phyloP scores from a whole-genome alignment of 2,329 filamentous ascomycete genomes.

The Penicillium sp. region DNA sequence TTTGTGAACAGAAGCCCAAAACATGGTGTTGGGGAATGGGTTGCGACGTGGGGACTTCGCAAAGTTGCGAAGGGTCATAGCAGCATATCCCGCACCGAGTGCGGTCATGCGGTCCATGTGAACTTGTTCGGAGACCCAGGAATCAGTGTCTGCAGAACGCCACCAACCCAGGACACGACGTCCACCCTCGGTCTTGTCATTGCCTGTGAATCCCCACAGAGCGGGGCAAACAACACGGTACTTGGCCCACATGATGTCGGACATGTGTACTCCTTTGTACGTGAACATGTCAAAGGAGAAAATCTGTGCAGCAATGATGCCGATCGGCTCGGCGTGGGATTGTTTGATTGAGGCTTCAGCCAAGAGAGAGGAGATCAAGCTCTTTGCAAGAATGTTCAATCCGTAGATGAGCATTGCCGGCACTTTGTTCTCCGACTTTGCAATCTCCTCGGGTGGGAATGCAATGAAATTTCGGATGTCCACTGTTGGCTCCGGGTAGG shows the following conservation, averaged over 20 bases:
- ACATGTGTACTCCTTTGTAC: conserved; percentile 66
- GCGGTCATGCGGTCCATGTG: conserved; percentile 83
- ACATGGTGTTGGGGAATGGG: conserved; percentile 73
- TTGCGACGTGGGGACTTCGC: conserved; percentile 65
- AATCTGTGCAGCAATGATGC: conserved; percentile 71
- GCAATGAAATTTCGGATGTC: conserved; percentile 57
- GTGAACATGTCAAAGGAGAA: conserved; percentile 68
- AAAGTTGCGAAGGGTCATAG: conserved; percentile 80
- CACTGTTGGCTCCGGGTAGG: conserved; percentile 53
- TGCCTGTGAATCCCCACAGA: conserved; percentile 78
- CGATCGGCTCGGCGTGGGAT: conserved; percentile 71
- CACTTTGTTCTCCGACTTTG: conserved; percentile 48
- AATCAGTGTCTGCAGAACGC: conserved; percentile 51
- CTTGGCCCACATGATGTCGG: conserved; percentile 85
- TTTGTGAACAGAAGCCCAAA: conserved; percentile 74
- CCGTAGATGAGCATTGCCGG: conserved; percentile 70
- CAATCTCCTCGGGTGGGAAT: conserved; percentile 40
- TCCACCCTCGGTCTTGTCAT: conserved; percentile 68
- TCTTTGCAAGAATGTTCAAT: conserved; percentile 73
- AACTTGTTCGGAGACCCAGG: conserved; percentile 65
- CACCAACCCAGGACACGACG: conserved; percentile 71
- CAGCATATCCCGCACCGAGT: conserved; percentile 77
- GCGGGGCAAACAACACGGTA: conserved; percentile 77
- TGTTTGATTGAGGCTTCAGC: conserved; percentile 64
- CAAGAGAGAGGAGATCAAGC: conserved; percentile 67